Percentiles rank a stretch among this genome's conserved stretches.
These are phyloP conservation scores for Microcos paniculata DNA, from an alignment of 345 rosid species.

Conservation along the genomic window DNA sequence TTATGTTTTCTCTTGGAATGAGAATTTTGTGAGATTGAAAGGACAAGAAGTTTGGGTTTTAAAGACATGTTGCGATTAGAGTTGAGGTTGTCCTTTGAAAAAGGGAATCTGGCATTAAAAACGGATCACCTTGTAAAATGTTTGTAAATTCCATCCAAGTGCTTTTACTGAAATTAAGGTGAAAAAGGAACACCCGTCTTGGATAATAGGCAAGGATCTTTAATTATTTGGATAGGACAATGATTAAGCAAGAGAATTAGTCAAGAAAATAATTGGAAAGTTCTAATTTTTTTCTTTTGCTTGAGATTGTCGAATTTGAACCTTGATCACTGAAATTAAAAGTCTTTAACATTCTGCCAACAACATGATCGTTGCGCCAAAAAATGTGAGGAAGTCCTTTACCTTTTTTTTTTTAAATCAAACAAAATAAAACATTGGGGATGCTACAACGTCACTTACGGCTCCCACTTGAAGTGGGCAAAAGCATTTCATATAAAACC, in stretches of 20 bases:
- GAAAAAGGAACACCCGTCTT: not conserved
- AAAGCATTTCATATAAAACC: not conserved
- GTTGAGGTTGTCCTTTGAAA: slow-evolving; percentile 25
- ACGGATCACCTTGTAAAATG: slow-evolving; percentile 31
- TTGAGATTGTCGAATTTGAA: too few species aligned
- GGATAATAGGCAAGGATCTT: not conserved
- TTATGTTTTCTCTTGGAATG: not conserved
- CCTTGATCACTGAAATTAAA: too few species aligned
- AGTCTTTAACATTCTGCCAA: too few species aligned
- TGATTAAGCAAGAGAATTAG: not conserved
- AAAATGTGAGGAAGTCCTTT: too few species aligned
- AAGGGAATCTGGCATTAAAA: slow-evolving; percentile 17
- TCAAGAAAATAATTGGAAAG: not conserved
- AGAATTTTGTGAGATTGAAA: too few species aligned
- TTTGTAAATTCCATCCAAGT: not conserved
- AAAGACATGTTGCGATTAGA: not conserved
- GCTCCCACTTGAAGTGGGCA: not conserved
- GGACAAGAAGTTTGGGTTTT: not conserved
- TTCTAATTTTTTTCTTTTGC: too few species aligned
- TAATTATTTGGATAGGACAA: not conserved
- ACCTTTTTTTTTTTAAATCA: not conserved
- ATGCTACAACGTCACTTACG: not conserved
- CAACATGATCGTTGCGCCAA: too few species aligned
- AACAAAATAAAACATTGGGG: not conserved
- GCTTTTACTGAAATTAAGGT: not conserved